Base-by-base conservation (phyloP, 768 basidiomycete genomes). In the Suillus clintonianus region DNA sequence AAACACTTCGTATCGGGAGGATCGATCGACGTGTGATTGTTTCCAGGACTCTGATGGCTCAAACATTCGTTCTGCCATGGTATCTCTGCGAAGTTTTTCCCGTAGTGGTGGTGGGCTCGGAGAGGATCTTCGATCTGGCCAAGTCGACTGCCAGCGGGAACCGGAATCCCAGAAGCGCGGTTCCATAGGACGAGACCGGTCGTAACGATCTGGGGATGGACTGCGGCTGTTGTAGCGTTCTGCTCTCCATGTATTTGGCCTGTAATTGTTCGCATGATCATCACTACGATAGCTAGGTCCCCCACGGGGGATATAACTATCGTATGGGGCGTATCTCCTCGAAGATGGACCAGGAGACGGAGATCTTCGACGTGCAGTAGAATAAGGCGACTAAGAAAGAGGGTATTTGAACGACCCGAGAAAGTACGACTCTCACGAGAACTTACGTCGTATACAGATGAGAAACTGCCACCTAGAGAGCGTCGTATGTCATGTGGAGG, bases 11-110 rank as follows among this genome's bases (percentile, higher is more conserved):
- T 73, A 70, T 66, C 81, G 77, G 41, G 58, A 36, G 36, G 78
- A 70, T 67, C 81, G 80, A 68, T 86, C 85, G 56, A 69, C 69
- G 67, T 86, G 85, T 10, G 77, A 74, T 66, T 88, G 84, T 71
- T 87, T 89, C 90, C 91, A 91, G 37, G 79, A 76, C 22, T 89
- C 87, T 39, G 88, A 89, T 37, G 90, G 89, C 71, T 92, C 91
- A 70, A 91, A 87, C 80, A 87, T 85, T 66, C 88, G 81, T 64
- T 83, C 78, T 14, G 81, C 77, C 54, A 79, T 74, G 62, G 72
- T 74, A 62, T 81, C 81, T 59, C 79, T 76, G 62, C 74, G 72
- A 51, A 45, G 69, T 65, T 75, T 74, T 59, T 72, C 70, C 75
- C 72, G 71, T 60, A 72, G 63, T 41, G 66, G 69, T 63, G 79